A percentile compares a stretch with the other conserved stretches of the same genome.
These are phyloP conservation scores for Solanum pinnatisectum DNA, from an alignment of 257 asterid species.

Conservation along the genomic window DNA sequence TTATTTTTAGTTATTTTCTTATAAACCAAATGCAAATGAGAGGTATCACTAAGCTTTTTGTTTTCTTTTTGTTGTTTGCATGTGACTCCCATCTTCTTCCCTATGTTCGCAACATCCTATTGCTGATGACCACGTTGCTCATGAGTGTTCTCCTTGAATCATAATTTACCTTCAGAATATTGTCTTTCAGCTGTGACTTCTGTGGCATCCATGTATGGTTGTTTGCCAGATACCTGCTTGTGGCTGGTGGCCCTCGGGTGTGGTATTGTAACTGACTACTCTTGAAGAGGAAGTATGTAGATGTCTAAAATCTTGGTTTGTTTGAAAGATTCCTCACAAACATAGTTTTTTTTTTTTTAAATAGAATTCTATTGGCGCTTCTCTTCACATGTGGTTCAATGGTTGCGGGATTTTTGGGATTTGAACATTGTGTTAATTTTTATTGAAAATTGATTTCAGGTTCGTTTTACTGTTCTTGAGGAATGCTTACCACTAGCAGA, in stretches of 20 bases:
- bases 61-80: neutral
- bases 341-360: too few species aligned
- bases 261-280: neutral
- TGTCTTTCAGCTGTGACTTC: neutral
- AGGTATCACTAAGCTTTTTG: neutral
- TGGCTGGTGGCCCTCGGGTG: neutral
- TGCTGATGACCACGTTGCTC: neutral
- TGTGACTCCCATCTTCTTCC: neutral
- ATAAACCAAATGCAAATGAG: neutral
- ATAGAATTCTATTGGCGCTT: neutral
- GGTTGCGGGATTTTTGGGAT: neutral
- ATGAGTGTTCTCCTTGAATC: neutral
- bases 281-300: neutral
- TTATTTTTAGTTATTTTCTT: neutral
- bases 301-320: neutral
- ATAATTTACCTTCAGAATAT: neutral
- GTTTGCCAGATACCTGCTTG: neutral
- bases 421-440: neutral
- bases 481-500: neutral
- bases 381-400: neutral
- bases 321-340: neutral
- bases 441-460: neutral
- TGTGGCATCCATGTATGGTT: neutral
- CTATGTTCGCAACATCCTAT: neutral
- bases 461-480: conserved; percentile 1